Conservation (phyloP, 2,329 filamentous ascomycete genomes). For the Fusarium sp. region DNA sequence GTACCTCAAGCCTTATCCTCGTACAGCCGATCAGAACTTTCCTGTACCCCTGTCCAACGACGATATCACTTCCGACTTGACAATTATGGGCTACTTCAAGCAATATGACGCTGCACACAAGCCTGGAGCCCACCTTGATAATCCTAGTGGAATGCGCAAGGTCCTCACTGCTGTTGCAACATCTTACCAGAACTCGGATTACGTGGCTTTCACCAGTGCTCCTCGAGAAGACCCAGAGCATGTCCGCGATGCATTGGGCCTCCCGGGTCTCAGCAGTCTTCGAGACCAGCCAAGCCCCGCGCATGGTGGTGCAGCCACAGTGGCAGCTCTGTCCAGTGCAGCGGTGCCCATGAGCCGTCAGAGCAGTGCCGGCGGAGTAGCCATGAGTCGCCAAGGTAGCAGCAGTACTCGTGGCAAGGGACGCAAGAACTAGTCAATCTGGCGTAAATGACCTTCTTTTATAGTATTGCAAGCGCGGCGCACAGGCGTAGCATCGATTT, state of each 20-base stretch:
- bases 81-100: slow-evolving; percentile 70
- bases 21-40: slow-evolving; percentile 68
- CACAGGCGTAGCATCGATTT: slow-evolving; percentile 41
- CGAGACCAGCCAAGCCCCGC: slow-evolving; percentile 58
- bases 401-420: slow-evolving; percentile 64
- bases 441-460: slow-evolving; percentile 35
- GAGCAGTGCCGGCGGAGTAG: slow-evolving; percentile 67
- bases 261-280: slow-evolving; percentile 59
- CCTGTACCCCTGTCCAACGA: slow-evolving; percentile 64
- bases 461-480: slow-evolving; percentile 51
- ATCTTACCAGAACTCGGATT: slow-evolving; percentile 62
- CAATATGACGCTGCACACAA: slow-evolving; percentile 68
- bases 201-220: slow-evolving; percentile 62
- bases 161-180: slow-evolving; percentile 68
- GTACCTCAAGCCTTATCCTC: slow-evolving; percentile 70
- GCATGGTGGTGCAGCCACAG: slow-evolving; percentile 39
- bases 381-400: slow-evolving; percentile 69
- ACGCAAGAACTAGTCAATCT: slow-evolving; percentile 51
- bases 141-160: slow-evolving; percentile 65
- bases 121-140: slow-evolving; percentile 68
- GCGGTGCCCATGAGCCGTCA: slow-evolving; percentile 68
- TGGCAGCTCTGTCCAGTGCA: slow-evolving; percentile 50
- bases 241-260: slow-evolving; percentile 64
- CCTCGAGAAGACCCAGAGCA: slow-evolving; percentile 63
- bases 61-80: slow-evolving; percentile 67